Conservation (phyloP, 2,329 filamentous ascomycete genomes). For the Aspergillus felis region DNA sequence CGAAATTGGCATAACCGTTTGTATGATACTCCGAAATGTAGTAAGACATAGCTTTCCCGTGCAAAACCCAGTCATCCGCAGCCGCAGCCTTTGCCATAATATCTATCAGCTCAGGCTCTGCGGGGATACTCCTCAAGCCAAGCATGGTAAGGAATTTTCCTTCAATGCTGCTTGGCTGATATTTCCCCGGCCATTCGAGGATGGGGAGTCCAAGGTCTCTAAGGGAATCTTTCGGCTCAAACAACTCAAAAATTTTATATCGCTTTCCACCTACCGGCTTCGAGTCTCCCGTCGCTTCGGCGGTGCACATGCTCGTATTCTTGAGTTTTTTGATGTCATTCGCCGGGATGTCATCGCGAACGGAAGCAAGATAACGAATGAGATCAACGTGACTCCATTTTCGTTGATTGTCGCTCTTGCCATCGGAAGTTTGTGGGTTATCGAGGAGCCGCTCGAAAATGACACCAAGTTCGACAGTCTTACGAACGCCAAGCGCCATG, state of each 20-base stretch:
- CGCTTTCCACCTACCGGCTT: conserved; percentile 53
- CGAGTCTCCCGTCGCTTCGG: conserved; percentile 57
- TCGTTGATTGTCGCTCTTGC: conserved; percentile 44
- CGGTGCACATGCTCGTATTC: conserved; percentile 75
- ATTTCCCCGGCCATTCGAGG: conserved; percentile 76
- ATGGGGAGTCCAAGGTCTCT: conserved; percentile 69
- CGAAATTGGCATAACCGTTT: conserved; percentile 68
- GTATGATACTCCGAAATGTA: conserved; percentile 75
- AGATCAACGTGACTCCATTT: conserved; percentile 93
- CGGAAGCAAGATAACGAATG: conserved; percentile 89
- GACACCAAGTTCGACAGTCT: conserved; percentile 89
- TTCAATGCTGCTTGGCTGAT: conserved; percentile 63
- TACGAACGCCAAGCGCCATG: conserved; percentile 77
- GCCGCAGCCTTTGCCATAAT: conserved; percentile 66
- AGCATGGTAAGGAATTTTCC: conserved; percentile 68
- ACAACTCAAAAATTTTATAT: conserved; percentile 74
- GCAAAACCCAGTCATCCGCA: conserved; percentile 49
- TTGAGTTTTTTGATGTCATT: conserved; percentile 76
- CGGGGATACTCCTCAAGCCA: conserved; percentile 69
- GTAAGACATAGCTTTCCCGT: conserved; percentile 71
- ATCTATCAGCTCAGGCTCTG: conserved; percentile 68
- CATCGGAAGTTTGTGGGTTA: conserved; percentile 45
- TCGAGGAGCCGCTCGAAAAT: conserved; percentile 84
- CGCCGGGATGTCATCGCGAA: conserved; percentile 79
- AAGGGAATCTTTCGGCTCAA: conserved; percentile 70